Percentiles rank a stretch among this genome's conserved stretches.
phyloP scores from a whole-genome alignment of 192 early-diverging fungal species.

The Coemansia brasiliensis region DNA sequence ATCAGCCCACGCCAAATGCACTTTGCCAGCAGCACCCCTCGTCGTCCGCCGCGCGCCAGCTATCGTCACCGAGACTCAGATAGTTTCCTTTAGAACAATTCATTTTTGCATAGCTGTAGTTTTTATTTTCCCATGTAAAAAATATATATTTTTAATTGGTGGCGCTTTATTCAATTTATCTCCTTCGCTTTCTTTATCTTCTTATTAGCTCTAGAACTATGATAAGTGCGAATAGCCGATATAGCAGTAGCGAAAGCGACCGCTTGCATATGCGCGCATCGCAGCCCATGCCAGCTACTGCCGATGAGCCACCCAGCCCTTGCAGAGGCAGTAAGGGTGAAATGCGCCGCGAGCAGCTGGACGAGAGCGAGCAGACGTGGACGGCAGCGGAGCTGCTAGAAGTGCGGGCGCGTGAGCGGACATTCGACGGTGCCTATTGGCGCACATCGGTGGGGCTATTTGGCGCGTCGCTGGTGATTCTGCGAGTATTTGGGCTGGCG shows the following conservation, averaged over 20 bases:
- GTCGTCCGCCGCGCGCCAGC: constrained; percentile 12
- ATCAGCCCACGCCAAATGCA: not conserved
- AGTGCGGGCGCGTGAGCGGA: constrained; percentile 50
- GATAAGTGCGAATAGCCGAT: not conserved
- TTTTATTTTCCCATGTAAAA: constrained; percentile 1
- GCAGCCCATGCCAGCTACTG: constrained; percentile 7
- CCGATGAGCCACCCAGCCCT: not conserved
- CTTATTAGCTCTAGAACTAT: not conserved
- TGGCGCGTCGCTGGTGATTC: constrained; percentile 48
- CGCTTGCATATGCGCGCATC: not conserved
- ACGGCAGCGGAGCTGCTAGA: constrained; percentile 53
- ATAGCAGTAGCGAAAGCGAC: not conserved
- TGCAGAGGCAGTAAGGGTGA: constrained; percentile 7
- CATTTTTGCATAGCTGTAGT: not conserved
- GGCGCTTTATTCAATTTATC: not conserved
- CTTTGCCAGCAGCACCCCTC: not conserved
- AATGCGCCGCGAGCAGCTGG: constrained; percentile 2
- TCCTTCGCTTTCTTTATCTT: not conserved
- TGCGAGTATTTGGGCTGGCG: constrained; percentile 43
- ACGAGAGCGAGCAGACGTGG: constrained; percentile 31
- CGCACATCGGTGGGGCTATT: constrained; percentile 50
- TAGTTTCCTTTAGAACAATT: not conserved
- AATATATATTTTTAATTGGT: not conserved
- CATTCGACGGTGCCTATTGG: constrained; percentile 57
- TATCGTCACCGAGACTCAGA: not conserved